Base-by-base conservation (phyloP, 2,329 filamentous ascomycete species). In the Tolypocladium tundrense region DNA sequence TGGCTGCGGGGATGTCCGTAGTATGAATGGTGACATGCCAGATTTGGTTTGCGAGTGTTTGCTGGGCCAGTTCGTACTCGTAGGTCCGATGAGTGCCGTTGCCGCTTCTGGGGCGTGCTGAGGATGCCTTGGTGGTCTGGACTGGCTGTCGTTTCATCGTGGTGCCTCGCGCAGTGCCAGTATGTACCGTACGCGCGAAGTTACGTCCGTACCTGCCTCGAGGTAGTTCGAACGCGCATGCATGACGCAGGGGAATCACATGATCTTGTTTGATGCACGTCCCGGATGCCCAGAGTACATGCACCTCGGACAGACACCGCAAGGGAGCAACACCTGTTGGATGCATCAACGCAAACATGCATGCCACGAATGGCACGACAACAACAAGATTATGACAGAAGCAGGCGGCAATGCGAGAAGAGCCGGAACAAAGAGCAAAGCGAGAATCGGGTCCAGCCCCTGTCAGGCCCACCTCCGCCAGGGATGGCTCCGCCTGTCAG, bases 401-500 rank as follows among this genome's bases (percentile, higher is more conserved):
- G 31, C 27, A 33, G 14, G n/a, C 27, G 10, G 11, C 11, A 33
- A 33, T 33, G 8, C 11, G 35, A 37, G 4, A 3, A 11, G 13
- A n/a, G 27, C 1, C 31, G 24, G 45, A 50, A 19, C 45, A 31
- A 16, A 19, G 45, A 50, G 19, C 45, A 31, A 16, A 19, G 45
- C 43, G 11, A 16, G 4, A 45, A 3, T 37, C 35, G 35, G 9
- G 35, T 37, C 31, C 24, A 24, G 24, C 24, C 43, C 43, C 24
- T 14, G 24, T 13, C n/a, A 11, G 6, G 43, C n/a, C 43, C 43
- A 27, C 13, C 43, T 24, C 24, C 31, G 43, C 43, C 43, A 31
- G 43, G 43, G 21, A 27, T 33, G 45, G 45, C 45, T 50, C 45
- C 27, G 53, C 48, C 58, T 54, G 58, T 56, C 58, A 37, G 55